Conservation (phyloP, 495 filamentous ascomycete genomes). For the Xylaria longipes region DNA sequence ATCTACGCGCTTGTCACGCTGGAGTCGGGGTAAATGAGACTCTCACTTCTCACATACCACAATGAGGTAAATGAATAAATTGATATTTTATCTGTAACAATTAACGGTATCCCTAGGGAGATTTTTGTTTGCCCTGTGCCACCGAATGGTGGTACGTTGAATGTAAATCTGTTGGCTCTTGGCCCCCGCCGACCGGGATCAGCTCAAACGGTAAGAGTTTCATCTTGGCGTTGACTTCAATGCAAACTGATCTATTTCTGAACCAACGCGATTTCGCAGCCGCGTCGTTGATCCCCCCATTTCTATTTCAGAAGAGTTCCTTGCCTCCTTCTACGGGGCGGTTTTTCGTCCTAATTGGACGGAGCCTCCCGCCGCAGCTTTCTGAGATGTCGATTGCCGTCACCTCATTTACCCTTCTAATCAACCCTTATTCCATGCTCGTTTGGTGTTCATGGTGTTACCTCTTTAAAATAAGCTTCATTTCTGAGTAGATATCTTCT, state of each 20-base stretch:
- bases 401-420: not conserved
- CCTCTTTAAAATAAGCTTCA: no score
- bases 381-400: not conserved
- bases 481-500: no score
- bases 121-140: not conserved
- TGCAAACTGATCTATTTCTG: conserved; percentile 18
- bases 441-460: no score
- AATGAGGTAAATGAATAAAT: not conserved
- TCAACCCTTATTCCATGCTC: not conserved
- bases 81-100: not conserved
- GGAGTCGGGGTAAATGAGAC: not conserved
- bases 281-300: not conserved
- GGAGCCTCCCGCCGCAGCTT: not conserved
- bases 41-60: not conserved
- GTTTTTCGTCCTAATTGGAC: not conserved
- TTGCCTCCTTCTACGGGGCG: not conserved
- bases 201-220: conserved; percentile 20
- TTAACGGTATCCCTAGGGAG: not conserved
- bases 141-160: not conserved
- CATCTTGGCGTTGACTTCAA: conserved; percentile 12
- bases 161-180: not conserved
- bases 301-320: not conserved
- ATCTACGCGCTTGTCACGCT: not conserved
- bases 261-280: not conserved
- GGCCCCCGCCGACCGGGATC: conserved; percentile 6